Conservation (phyloP, 352 stramenopile genomes). For the Phytophthora sp. region DNA sequence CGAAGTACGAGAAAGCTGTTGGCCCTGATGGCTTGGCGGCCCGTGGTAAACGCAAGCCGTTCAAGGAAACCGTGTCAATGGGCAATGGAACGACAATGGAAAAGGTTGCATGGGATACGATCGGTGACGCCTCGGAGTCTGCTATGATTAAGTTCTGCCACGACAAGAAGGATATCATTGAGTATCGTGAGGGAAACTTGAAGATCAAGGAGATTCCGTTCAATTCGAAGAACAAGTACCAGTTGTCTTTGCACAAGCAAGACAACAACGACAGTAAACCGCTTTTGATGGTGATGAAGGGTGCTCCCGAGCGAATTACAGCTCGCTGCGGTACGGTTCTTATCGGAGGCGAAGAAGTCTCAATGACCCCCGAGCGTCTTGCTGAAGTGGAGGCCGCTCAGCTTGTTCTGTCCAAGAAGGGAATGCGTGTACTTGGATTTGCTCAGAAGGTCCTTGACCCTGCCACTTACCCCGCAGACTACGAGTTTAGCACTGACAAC, state of each 20-base stretch:
- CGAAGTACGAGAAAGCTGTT: constrained; percentile 76
- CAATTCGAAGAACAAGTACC: constrained; percentile 90
- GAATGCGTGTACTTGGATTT: constrained; percentile 72
- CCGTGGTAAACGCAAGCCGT: constrained; percentile 58
- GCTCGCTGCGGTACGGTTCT: constrained; percentile 89
- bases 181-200: constrained; percentile 62
- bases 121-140: constrained; percentile 80
- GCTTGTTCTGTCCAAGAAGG: constrained; percentile 67
- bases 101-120: constrained; percentile 69
- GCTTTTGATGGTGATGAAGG: constrained; percentile 93
- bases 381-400: constrained; percentile 60
- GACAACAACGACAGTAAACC: constrained; percentile 71
- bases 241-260: constrained; percentile 84
- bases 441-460: constrained; percentile 66
- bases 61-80: constrained; percentile 61
- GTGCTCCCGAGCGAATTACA: constrained; percentile 96
- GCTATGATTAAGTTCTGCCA: constrained; percentile 90
- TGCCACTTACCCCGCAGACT: constrained; percentile 50
- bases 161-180: constrained; percentile 81
- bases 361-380: constrained; percentile 94
- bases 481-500: constrained; percentile 80
- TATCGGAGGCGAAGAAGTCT: constrained; percentile 62
- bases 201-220: constrained; percentile 88
- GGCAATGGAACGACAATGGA: constrained; percentile 50
- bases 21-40: constrained; percentile 47